Evolutionary conservation across 306 rosid species (phyloP).

Genomic region (Acacia acuminata): DNA sequence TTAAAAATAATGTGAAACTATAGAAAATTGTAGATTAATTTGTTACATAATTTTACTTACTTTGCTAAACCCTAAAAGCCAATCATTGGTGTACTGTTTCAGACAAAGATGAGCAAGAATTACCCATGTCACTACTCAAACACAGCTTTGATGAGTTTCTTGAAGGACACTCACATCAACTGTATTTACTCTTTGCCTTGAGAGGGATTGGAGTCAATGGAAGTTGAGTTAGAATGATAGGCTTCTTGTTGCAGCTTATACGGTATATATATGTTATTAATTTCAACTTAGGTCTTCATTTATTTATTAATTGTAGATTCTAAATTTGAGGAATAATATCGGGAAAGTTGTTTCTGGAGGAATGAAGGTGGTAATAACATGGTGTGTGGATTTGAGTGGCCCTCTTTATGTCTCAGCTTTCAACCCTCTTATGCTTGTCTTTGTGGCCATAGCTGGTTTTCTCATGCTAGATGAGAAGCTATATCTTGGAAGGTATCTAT

Average conservation of each 20-base stretch:
- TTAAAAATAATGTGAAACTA: neutral
- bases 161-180: neutral
- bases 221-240: neutral
- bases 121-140: neutral
- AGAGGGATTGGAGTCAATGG: neutral
- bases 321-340: too few species aligned
- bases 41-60: neutral
- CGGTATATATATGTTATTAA: neutral
- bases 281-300: too few species aligned
- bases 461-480: neutral
- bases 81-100: neutral
- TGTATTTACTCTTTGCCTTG: neutral
- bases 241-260: neutral
- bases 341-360: neutral
- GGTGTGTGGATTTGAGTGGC: neutral
- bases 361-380: neutral
- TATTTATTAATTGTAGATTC: too few species aligned
- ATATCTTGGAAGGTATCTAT: neutral
- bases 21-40: neutral
- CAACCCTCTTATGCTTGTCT: neutral
- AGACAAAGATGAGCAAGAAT: neutral
- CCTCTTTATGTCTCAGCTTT: neutral
- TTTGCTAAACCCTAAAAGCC: neutral
- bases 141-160: neutral
- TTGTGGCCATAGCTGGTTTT: neutral